Conservation (phyloP, 805 yeast genomes). For the Limtongia smithiae region DNA sequence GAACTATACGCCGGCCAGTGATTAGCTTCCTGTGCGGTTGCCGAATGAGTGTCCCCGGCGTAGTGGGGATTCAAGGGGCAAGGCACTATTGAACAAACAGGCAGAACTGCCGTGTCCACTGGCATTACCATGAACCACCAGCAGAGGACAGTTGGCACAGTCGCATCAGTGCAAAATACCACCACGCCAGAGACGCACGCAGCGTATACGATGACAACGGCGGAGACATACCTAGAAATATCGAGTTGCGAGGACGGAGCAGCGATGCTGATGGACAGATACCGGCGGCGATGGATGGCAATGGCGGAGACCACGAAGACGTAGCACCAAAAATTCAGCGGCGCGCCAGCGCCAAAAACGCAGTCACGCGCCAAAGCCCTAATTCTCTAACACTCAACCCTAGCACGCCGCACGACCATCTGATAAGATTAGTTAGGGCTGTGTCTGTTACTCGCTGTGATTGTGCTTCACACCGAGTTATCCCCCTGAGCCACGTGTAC, state of each 20-base stretch:
- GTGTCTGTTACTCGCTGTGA: neutral
- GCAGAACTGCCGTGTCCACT: slow-evolving; percentile 9
- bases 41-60: slow-evolving; percentile 24
- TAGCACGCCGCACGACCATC: neutral
- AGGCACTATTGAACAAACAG: neutral
- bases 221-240: too few species aligned
- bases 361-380: slow-evolving; percentile 10
- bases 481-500: too few species aligned
- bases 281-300: too few species aligned
- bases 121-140: neutral
- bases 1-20: too few species aligned
- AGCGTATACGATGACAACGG: too few species aligned
- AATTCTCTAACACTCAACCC: neutral
- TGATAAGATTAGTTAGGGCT: too few species aligned
- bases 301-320: too few species aligned
- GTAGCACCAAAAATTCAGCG: too few species aligned
- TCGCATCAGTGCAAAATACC: too few species aligned
- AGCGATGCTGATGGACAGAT: too few species aligned
- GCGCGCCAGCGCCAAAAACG: neutral
- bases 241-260: too few species aligned
- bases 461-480: neutral
- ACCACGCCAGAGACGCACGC: too few species aligned
- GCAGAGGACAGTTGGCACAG: slow-evolving; percentile 11
- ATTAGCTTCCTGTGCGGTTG: neutral
- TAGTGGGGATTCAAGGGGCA: slow-evolving; percentile 22